Base-by-base conservation (phyloP, 148 eudicot genomes). In the Camellia granthamiana region DNA sequence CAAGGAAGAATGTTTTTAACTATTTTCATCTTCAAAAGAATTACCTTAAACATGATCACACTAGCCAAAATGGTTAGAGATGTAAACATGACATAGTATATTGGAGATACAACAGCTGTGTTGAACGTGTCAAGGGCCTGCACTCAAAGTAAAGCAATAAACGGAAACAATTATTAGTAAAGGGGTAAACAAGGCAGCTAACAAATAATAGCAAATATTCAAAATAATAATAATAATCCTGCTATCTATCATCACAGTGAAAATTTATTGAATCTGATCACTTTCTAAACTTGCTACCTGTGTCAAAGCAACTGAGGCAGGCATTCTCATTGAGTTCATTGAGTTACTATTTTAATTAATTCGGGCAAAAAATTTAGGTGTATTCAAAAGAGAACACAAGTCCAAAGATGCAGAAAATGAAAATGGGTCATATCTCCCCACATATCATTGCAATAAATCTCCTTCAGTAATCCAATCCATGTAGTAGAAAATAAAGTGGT, bases 101-200 rank as follows among this genome's bases (percentile, higher is more conserved):
- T 88, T 7, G 91, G 91, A 13, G 91, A 88, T 69, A 88, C 91
- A 13, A 88, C 86, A n/a, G 91, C 89, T 19, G 91, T 83, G 74
- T 86, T 88, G 88, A 88, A 86, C 44, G 91, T 88, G 82, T 86
- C 91, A 56, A 88, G 86, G 56, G 91, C 89, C 88, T 86, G 88
- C 87, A 88, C 51, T 55, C 67, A 81, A 76, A 60, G 60, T 23
- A 77, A 30, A 64, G 30, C 80, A 81, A 56, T 12, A 19, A 46
- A n/a, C 62, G 67, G 13, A 68, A 51, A 66, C 21, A 15, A 23
- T 70, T 23, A 23, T 23, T 38, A 65, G 58, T 38, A 78, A 7
- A 42, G 10, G 23, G 16, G 44, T 43, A 54, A 30, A 21, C 72
- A 1, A 41, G 38, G 13, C 78, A 43, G 49, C 43, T 67, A 74